Base-by-base conservation (phyloP, 1,284 basidiomycete species). In the Fistulinella cinereoalba region DNA sequence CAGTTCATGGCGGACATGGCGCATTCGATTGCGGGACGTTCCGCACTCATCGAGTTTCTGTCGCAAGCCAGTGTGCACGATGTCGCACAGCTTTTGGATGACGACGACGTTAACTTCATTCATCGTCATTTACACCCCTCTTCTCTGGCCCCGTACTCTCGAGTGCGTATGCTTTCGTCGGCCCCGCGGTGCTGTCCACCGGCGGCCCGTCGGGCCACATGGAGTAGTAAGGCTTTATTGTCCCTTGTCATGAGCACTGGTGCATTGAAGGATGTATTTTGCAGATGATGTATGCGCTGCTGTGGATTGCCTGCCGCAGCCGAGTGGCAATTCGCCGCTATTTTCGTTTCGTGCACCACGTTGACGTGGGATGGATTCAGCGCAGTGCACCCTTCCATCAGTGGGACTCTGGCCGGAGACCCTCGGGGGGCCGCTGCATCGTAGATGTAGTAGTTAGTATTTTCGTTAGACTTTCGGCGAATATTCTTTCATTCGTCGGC, bases 81-180 rank as follows among this genome's bases (percentile, higher is more conserved):
- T 44, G 18, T 34, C 50, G 49, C 61, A 60, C 61, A 57, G 61
- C 56, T 37, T 61, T 43, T 40, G 27, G 42, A 51, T 33, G 49
- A 41, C 42, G 47, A 46, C 47, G 36, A 33, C 34, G 11, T 23
- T 37, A 15, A 15, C 24, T 23, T 18, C 24, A 31, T 19, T 41
- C 13, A 10, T 32, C 16, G 15, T 34, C 25, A n/a, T 46, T 13
- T 27, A 27, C 12, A 10, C 18, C 23, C 8, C 24, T 18, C 13
- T 4, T 16, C 29, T 10, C 28, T 16, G 29, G n/a, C n/a, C n/a
- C n/a, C n/a, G n/a, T n/a, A n/a, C n/a, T n/a, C n/a, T n/a, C 7
- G 7, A 8, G 19, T 21, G 18, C n/a, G 4, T 18, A 23, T 10
- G 21, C 9, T 27, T 34, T 12, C 23, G 31, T 21, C 13, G 38